phyloP scores from a whole-genome alignment of 2,329 filamentous ascomycete genomes.

The Didymellaceae sp. region DNA sequence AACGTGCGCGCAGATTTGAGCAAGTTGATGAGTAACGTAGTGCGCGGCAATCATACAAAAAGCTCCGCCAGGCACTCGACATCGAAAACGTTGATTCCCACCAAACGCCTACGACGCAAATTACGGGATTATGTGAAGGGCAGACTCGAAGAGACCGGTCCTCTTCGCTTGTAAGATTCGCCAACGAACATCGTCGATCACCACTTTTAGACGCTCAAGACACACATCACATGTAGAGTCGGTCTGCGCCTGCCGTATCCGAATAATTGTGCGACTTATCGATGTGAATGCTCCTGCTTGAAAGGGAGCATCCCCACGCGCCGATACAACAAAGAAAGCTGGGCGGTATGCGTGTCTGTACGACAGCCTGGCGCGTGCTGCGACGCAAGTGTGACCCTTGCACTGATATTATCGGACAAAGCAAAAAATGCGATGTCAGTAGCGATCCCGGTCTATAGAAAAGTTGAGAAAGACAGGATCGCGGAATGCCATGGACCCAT shows the following conservation, averaged over 20 bases:
- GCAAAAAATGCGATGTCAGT: conserved; percentile 3
- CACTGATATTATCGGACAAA: conserved; percentile 21
- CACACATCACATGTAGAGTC: neutral
- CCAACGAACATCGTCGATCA: too few relatives aligned
- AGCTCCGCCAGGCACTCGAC: too few relatives aligned
- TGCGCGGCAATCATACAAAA: neutral
- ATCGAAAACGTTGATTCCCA: too few relatives aligned
- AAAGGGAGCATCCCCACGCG: conserved; percentile 5
- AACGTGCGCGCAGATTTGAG: conserved; percentile 13
- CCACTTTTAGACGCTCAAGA: too few relatives aligned
- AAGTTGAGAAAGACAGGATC: neutral
- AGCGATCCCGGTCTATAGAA: conserved; percentile 11
- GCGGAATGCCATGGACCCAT: neutral
- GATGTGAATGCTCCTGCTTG: neutral
- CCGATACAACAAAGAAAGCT: conserved; percentile 7
- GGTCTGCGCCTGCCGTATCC: neutral
- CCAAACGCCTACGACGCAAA: too few relatives aligned
- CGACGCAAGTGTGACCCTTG: conserved; percentile 19
- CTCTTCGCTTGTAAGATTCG: too few relatives aligned
- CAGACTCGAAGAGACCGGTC: too few relatives aligned
- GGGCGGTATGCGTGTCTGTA: conserved; percentile 4
- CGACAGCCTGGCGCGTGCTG: conserved; percentile 11
- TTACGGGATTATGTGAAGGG: too few relatives aligned
- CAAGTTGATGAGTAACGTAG: conserved; percentile 15
- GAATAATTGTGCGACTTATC: neutral